Evolutionary conservation across 2,329 filamentous ascomycete species (phyloP).

Genomic region (Exophiala aquamarina): DNA sequence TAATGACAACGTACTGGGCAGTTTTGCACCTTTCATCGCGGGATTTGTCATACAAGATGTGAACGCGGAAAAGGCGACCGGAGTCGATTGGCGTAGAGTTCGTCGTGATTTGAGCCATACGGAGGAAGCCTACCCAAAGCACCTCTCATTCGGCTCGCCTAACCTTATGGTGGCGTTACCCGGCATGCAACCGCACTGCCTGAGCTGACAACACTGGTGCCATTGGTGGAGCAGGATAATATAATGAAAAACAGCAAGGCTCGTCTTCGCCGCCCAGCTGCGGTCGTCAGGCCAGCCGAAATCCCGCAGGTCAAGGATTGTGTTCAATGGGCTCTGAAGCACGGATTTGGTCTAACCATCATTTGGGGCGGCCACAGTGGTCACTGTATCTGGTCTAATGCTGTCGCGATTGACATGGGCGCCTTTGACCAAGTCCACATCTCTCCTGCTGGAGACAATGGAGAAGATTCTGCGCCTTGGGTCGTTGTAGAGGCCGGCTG

Average conservation of each 20-base stretch:
- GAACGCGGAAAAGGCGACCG: slow-evolving; percentile 34
- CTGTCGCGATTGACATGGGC: slow-evolving; percentile 60
- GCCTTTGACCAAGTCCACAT: slow-evolving; percentile 55
- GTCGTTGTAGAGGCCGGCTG: slow-evolving; percentile 58
- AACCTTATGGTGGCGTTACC: slow-evolving; percentile 51
- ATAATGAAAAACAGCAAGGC: slow-evolving; percentile 56
- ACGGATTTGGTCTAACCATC: slow-evolving; percentile 48
- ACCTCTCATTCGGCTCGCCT: slow-evolving; percentile 52
- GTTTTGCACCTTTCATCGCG: slow-evolving; percentile 55
- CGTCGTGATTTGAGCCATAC: slow-evolving; percentile 51
- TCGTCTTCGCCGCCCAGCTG: slow-evolving; percentile 43
- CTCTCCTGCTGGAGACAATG: slow-evolving; percentile 26
- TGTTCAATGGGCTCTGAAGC: slow-evolving; percentile 56
- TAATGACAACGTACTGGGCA: slow-evolving; percentile 47
- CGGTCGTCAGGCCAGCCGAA: slow-evolving; percentile 47
- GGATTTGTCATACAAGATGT: slow-evolving; percentile 43
- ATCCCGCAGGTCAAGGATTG: slow-evolving; percentile 55
- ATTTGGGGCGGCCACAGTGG: slow-evolving; percentile 61
- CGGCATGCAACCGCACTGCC: slow-evolving; percentile 44
- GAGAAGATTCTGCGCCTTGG: slow-evolving; percentile 32
- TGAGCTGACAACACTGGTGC: slow-evolving; percentile 46
- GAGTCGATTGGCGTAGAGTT: slow-evolving; percentile 49
- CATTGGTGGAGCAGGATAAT: slow-evolving; percentile 30
- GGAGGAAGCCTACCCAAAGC: slow-evolving; percentile 36
- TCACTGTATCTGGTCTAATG: slow-evolving; percentile 55